These are phyloP conservation scores for Trametes meyenii DNA, from an alignment of 768 basidiomycete genomes.

Conservation along the genomic window DNA sequence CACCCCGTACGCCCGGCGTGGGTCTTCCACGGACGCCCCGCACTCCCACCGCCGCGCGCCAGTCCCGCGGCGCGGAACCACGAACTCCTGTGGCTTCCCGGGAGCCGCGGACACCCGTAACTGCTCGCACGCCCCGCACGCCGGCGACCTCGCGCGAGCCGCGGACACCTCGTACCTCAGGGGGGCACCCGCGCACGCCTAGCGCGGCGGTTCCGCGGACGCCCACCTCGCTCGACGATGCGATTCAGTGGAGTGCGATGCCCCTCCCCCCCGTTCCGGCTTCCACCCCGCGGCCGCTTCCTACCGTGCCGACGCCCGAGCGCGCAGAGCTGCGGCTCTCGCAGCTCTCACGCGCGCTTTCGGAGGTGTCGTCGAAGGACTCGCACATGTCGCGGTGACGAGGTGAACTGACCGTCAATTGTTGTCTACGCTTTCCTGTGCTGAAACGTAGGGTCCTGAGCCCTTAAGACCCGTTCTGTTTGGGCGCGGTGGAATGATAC, in stretches of 20 bases:
- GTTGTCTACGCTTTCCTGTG: not conserved
- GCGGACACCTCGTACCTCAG: conserved; percentile 10
- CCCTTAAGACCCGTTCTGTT: too few relatives aligned
- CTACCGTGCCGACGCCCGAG: conserved; percentile 3
- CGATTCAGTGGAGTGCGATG: conserved; percentile 4
- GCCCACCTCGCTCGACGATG: conserved; percentile 21
- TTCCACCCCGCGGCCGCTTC: conserved; percentile 2
- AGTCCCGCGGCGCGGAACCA: conserved; percentile 6
- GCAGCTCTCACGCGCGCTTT: conserved; percentile 17
- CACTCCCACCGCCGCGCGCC: conserved; percentile 18
- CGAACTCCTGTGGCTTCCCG: not conserved
- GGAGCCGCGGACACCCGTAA: conserved; percentile 12
- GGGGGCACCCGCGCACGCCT: conserved; percentile 4
- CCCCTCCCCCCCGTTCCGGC: conserved; percentile 5
- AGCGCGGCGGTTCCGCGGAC: conserved; percentile 15
- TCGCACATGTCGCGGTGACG: conserved; percentile 1
- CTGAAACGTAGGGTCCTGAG: too few relatives aligned
- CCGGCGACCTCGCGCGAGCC: conserved; percentile 5
- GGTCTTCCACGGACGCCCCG: conserved; percentile 17
- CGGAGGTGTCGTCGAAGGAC: conserved; percentile 11
- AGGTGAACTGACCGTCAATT: not conserved
- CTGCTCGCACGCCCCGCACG: not conserved
- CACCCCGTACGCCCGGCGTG: conserved; percentile 13
- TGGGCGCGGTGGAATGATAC: too few relatives aligned
- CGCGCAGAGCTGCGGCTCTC: conserved; percentile 16